Base-by-base conservation (phyloP, 2,329 filamentous ascomycete species). In the Trichoderma oligosporum region DNA sequence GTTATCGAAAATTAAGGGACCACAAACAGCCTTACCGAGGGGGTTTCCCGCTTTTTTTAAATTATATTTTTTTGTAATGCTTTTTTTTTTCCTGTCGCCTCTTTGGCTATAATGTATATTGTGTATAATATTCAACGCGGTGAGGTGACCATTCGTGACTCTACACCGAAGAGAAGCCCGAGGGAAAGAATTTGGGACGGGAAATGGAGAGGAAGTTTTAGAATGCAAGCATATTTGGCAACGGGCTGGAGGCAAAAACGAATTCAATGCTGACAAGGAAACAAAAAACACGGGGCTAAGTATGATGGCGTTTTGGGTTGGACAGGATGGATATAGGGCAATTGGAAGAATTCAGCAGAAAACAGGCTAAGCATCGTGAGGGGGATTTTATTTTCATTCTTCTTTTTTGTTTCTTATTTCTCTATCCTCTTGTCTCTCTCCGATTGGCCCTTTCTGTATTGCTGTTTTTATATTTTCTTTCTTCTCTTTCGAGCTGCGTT, bases 71-170 rank as follows among this genome's bases (percentile, higher is more conserved):
- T 42, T 42, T 49, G 29, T 39, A 49, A 45, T 56, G 33, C 38
- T 38, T 49, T 33, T 41, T 51, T 22, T 25, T 51, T 51, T 33
- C n/a, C n/a, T 39, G 20, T 45, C n/a, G 35, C 46, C 47, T 42
- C 31, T 47, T 45, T 58, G 57, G 49, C 52, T 24, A 58, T 63
- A 64, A 62, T 64, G 62, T 63, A 60, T 62, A 61, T 62, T 60
- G 31, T 63, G 61, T 61, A 59, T 62, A 57, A 57, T 60, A 55
- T 35, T 58, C 35, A 38, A 55, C 41, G 27, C 27, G 31, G 31
- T 22, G 41, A 46, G 51, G 41, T 55, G 41, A 29, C 27, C n/a
- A n/a, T 12, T 48, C 42, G 35, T 35, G 48, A 31, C 51, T 41
- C 31, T 55, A 16, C 31, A 46, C 41, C 51, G 7, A 29, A 31